A percentile compares a stretch with the other conserved stretches of the same genome.
Conservation (phyloP, 2,329 filamentous ascomycete genomes). For the Macroventuria anomochaeta region DNA sequence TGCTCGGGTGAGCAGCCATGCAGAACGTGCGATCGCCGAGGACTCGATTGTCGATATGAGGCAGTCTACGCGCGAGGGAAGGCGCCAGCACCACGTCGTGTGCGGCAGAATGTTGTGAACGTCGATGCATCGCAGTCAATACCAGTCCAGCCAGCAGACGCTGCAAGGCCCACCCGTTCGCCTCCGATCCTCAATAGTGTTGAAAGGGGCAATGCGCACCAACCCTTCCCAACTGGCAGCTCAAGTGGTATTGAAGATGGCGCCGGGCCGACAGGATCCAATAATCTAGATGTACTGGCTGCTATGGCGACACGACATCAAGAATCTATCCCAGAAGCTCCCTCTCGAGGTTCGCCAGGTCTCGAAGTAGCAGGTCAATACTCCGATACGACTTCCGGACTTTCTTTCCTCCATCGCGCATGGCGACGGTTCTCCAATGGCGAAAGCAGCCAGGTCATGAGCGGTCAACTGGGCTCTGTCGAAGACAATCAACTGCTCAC, state of each 20-base stretch:
- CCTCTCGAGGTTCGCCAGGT: conserved; percentile 52
- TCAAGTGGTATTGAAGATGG: neutral
- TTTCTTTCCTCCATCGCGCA: conserved; percentile 69
- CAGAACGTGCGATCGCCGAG: conserved; percentile 26
- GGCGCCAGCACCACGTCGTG: conserved; percentile 27
- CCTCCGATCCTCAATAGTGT: too few species aligned
- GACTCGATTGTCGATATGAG: conserved; percentile 32
- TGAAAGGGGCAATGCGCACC: neutral
- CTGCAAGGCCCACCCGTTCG: neutral
- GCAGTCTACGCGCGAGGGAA: conserved; percentile 36
- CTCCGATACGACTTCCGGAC: conserved; percentile 60
- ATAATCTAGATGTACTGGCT: neutral
- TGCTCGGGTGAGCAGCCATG: conserved; percentile 40
- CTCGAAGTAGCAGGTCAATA: conserved; percentile 63
- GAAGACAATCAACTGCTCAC: conserved; percentile 55
- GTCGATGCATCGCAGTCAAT: neutral
- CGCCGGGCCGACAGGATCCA: neutral
- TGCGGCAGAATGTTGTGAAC: neutral
- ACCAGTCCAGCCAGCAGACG: neutral
- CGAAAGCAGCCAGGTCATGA: conserved; percentile 51
- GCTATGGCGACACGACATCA: conserved; percentile 6
- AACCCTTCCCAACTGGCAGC: neutral
- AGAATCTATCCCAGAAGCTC: conserved; percentile 13
- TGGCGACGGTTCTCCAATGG: conserved; percentile 69
- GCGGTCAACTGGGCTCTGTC: conserved; percentile 14